Evolutionary conservation across 352 stramenopile genomes (phyloP), one percentile per base, ranked within the genome.

Genomic region (Phytophthora megakarya): DNA sequence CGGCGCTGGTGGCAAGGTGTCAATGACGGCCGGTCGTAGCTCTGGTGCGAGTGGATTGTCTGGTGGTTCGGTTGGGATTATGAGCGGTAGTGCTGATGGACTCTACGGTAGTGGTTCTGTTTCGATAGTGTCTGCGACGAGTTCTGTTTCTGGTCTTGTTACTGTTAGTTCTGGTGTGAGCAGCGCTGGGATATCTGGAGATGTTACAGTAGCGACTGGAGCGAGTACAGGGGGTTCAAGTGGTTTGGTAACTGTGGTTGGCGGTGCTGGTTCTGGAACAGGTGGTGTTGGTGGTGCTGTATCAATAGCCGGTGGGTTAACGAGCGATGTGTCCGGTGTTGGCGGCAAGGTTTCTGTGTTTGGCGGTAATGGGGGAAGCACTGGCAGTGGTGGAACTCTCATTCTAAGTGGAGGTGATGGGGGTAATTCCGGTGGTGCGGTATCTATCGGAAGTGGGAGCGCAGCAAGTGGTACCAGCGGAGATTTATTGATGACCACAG

Each of bases 161-260:
- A 62, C 21, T 35, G 32, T 70, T 1, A 65, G 62, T 26, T 70
- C 62, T 48, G 62, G 79, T n/a, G 32, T 61, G 3, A 84, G 63
- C 21, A 84, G 67, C 26, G 35, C 53, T 15, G 61, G 68, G 1
- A 43, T 63, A 19, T 72, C 65, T 9, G 78, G 77, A 26, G 53
- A 37, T 6, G 69, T 87, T 19, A 74, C 62, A 9, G 16, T 85
- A 46, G 67, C 68, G n/a, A 71, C 81, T 40, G 80, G 80, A 40
- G 51, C 51, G 23, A 72, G 75, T 11, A 61, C 67, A 8, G 49
- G 44, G 11, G 58, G 68, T 21, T 19, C 23, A 28, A 78, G 80
- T 18, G 75, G 76, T 3, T 61, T 78, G 23, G 62, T 84, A n/a
- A 72, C 61, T n/a, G 69, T 89, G 19, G 49, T 46, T 38, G 77